phyloP scores from a whole-genome alignment of 768 basidiomycete species.

The Pisolithus tinctorius region DNA sequence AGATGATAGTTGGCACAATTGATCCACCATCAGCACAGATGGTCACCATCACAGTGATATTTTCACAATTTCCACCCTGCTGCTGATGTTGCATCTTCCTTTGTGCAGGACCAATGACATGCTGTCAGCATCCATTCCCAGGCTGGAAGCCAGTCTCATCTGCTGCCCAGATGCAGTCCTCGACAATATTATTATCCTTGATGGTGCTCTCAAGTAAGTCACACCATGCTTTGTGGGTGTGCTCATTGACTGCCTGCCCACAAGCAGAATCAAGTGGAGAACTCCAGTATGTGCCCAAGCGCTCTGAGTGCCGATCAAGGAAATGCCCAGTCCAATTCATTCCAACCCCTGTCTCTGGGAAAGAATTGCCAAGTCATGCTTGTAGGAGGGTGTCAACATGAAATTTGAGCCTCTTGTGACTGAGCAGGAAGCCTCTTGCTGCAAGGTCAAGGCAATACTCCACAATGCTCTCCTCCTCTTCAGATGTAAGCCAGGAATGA shows the following conservation, averaged over 20 bases:
- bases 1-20: constrained; percentile 22
- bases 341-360: constrained; percentile 28
- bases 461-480: constrained; percentile 26
- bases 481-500: constrained; percentile 20
- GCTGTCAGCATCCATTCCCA: background rate
- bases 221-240: too few species aligned
- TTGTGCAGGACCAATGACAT: constrained; percentile 1
- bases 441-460: constrained; percentile 22
- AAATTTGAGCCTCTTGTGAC: constrained; percentile 26
- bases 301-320: constrained; percentile 20
- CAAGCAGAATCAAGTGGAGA: constrained; percentile 28
- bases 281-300: constrained; percentile 26
- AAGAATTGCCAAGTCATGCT: constrained; percentile 22
- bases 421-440: constrained; percentile 29
- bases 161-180: constrained; percentile 1
- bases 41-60: constrained; percentile 34
- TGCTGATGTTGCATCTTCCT: constrained; percentile 29
- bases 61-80: constrained; percentile 26
- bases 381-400: constrained; percentile 26
- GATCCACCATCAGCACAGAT: constrained; percentile 33
- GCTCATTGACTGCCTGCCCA: constrained; percentile 27
- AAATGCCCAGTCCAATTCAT: constrained; percentile 30
- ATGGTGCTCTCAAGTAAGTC: too few species aligned
- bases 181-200: too few species aligned
- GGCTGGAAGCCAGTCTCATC: constrained; percentile 13